Percentiles rank a stretch among this genome's conserved stretches.
phyloP scores from a whole-genome alignment of 225 moss, liverwort and hornwort genomes.

The Physcomitrium patens region DNA sequence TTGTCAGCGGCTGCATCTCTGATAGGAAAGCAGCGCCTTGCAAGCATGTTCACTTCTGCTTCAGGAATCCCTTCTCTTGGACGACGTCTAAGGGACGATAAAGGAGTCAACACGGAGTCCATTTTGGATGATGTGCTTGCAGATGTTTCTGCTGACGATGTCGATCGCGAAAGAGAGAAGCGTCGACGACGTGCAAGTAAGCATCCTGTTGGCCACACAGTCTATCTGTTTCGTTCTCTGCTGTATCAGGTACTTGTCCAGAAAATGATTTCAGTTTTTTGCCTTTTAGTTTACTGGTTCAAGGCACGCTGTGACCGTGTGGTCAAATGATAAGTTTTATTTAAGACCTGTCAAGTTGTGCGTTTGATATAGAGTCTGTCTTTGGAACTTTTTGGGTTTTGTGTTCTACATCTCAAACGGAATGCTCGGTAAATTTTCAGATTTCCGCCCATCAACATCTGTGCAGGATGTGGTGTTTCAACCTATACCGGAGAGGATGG shows the following conservation, averaged over 20 bases:
- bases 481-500: conserved; percentile 41
- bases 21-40: conserved; percentile 83
- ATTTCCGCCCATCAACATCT: conserved; percentile 29
- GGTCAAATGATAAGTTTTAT: background rate
- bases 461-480: conserved; percentile 39
- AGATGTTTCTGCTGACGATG: conserved; percentile 72
- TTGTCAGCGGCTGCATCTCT: conserved; percentile 91
- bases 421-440: conserved; percentile 36
- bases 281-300: background rate
- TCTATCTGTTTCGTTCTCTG: background rate
- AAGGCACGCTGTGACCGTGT: background rate
- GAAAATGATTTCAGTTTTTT: background rate
- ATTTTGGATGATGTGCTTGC: conserved; percentile 89
- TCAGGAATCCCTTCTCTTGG: conserved; percentile 68
- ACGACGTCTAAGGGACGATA: conserved; percentile 61
- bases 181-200: conserved; percentile 70
- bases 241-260: conserved; percentile 3
- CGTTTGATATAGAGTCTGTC: background rate
- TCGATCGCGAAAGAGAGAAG: conserved; percentile 86
- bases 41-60: conserved; percentile 93
- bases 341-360: background rate
- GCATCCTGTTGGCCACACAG: conserved; percentile 5
- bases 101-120: conserved; percentile 69
- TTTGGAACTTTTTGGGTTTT: conserved; percentile 3
- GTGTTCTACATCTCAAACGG: conserved; percentile 5